These are phyloP conservation scores for Claviceps quebecensis DNA, from an alignment of 2,329 filamentous ascomycete species.

Conservation along the genomic window DNA sequence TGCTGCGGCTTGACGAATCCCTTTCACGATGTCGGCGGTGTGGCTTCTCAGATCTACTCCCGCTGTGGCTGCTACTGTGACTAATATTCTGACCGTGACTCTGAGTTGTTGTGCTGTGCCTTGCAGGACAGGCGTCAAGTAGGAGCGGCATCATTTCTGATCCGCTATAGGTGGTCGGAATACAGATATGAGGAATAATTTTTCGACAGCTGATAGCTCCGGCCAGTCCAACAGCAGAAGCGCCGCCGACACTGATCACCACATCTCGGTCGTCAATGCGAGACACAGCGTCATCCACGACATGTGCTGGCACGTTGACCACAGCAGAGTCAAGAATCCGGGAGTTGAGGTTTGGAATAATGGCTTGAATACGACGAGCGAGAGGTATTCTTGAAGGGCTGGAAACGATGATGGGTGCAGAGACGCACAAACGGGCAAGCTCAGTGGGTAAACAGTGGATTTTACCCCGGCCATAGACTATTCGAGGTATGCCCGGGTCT, in stretches of 20 bases:
- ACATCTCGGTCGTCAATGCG: conserved; percentile 32
- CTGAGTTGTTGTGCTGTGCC: conserved; percentile 4
- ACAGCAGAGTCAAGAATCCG: conserved; percentile 21
- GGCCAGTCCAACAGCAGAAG: conserved; percentile 46
- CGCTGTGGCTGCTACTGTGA: not conserved
- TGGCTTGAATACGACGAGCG: conserved; percentile 18
- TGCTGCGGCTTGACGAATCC: not conserved
- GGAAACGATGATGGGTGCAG: conserved; percentile 22
- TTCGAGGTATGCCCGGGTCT: conserved; percentile 13
- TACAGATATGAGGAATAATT: conserved; percentile 41
- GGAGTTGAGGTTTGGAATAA: conserved; percentile 20
- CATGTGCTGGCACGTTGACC: conserved; percentile 14
- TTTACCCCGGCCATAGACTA: conserved; percentile 22
- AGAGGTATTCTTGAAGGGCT: conserved; percentile 24
- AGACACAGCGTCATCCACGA: conserved; percentile 16
- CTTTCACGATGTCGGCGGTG: not conserved
- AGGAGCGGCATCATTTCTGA: conserved; percentile 39
- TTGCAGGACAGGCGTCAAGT: conserved; percentile 8
- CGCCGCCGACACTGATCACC: conserved; percentile 47
- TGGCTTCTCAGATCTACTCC: conserved; percentile 1
- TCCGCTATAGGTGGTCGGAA: conserved; percentile 45
- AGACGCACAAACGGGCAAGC: conserved; percentile 17
- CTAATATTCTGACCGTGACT: not conserved
- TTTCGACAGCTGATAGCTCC: conserved; percentile 39
- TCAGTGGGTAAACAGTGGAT: conserved; percentile 20